Percentiles rank a stretch among this genome's conserved stretches.
phyloP scores from a whole-genome alignment of 768 basidiomycete genomes.

The Lactifluus echinatus region DNA sequence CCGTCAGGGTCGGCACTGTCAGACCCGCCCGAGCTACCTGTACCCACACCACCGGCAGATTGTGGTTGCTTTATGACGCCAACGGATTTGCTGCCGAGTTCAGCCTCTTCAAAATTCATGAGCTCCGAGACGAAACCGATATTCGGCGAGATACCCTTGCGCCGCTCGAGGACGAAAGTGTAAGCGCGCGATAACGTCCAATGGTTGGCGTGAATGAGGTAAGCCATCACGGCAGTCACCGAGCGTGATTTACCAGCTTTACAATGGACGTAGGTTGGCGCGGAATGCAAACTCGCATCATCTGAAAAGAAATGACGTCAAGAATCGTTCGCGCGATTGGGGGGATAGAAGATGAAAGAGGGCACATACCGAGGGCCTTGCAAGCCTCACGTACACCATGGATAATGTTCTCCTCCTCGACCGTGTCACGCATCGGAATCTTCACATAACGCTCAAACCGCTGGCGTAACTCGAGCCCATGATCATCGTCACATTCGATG shows the following conservation, averaged over 20 bases:
- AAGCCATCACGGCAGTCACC: conserved; percentile 94
- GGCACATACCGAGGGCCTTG: conserved; percentile 67
- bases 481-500: conserved; percentile 80
- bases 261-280: conserved; percentile 92
- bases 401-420: conserved; percentile 87
- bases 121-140: conserved; percentile 97
- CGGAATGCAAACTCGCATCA: conserved; percentile 82
- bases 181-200: conserved; percentile 94
- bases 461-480: conserved; percentile 55
- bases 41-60: conserved; percentile 28
- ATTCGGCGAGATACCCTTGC: conserved; percentile 93
- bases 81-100: conserved; percentile 68
- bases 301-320: conserved; percentile 37
- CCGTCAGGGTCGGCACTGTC: conserved; percentile 25
- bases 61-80: conserved; percentile 47
- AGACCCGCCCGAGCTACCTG: neutral
- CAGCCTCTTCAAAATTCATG: conserved; percentile 92
- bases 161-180: conserved; percentile 81
- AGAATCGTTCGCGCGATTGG: neutral
- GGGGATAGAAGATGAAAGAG: conserved; percentile 2
- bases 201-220: conserved; percentile 94
- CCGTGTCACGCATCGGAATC: conserved; percentile 91
- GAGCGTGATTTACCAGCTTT: conserved; percentile 94
- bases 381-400: conserved; percentile 79
- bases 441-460: conserved; percentile 78